Evolutionary conservation across 257 asterid species (phyloP).

Genomic region (Fraxinus cuspidata): DNA sequence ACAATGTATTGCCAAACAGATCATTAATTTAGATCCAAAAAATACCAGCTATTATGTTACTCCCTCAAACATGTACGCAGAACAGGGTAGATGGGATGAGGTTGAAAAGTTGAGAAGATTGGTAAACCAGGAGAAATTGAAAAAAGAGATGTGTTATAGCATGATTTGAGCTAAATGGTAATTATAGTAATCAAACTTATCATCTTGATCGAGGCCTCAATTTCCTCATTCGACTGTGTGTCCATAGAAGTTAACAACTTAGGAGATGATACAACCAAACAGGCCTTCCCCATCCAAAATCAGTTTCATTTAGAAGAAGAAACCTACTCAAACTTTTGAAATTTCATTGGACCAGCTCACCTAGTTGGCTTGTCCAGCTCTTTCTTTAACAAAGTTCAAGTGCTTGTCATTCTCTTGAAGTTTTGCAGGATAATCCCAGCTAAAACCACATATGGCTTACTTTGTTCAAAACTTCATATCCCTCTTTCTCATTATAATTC

Average conservation of each 20-base stretch:
- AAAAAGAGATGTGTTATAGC: slow-evolving; percentile 63
- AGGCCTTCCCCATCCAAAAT: not conserved
- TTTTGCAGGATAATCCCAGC: not conserved
- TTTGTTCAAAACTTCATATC: not conserved
- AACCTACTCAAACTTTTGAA: not conserved
- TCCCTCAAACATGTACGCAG: slow-evolving; percentile 64
- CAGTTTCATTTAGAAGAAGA: not conserved
- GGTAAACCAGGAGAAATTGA: slow-evolving; percentile 43
- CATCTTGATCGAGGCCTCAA: not conserved
- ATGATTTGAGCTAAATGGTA: slow-evolving; percentile 31
- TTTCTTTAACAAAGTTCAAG: not conserved
- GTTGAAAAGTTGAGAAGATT: slow-evolving; percentile 60
- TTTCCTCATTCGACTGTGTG: not conserved
- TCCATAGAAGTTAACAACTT: not conserved
- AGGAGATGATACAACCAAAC: no score
- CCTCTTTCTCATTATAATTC: not conserved
- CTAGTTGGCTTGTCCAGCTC: not conserved
- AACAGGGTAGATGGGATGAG: slow-evolving; percentile 75
- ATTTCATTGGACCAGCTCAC: not conserved
- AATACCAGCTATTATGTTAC: slow-evolving; percentile 55
- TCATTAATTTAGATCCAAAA: slow-evolving; percentile 50
- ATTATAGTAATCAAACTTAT: not conserved
- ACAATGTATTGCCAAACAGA: slow-evolving; percentile 52
- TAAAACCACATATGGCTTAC: not conserved
- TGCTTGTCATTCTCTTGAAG: not conserved